Conservation (phyloP, 106 monocot genomes). For the Hemerocallis citrina region DNA sequence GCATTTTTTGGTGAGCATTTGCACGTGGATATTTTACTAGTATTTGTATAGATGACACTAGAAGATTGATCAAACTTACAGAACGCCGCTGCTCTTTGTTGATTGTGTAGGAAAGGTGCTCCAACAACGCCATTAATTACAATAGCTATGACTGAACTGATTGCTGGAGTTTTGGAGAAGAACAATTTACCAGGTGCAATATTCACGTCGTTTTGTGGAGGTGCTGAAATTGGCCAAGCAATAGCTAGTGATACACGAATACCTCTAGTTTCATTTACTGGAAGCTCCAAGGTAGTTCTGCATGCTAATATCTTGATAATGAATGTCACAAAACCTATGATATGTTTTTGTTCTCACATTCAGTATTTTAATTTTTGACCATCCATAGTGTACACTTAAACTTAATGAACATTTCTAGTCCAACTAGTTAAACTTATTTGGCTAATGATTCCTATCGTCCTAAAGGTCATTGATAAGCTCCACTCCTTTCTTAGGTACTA, state of each 20-base stretch:
- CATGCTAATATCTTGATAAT: background rate
- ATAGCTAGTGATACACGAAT: constrained; percentile 74
- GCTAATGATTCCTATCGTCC: no score
- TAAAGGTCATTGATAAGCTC: background rate
- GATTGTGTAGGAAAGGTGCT: constrained; percentile 82
- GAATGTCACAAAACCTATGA: background rate
- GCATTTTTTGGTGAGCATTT: background rate
- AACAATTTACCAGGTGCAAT: constrained; percentile 95
- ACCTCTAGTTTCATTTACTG: constrained; percentile 90
- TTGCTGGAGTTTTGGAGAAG: constrained; percentile 79
- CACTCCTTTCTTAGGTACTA: background rate
- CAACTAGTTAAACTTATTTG: background rate
- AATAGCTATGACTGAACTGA: constrained; percentile 78
- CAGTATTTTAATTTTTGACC: background rate
- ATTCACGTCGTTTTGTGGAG: constrained; percentile 94
- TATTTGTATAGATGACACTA: no score
- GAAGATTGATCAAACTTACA: no score
- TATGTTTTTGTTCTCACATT: background rate
- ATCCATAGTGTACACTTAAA: background rate
- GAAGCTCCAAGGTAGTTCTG: constrained; percentile 68
- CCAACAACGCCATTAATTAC: constrained; percentile 95
- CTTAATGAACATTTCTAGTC: background rate
- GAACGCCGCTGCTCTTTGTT: no score
- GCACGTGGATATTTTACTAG: no score
- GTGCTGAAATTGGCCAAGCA: constrained; percentile 84